phyloP scores from a whole-genome alignment of 1,139 yeast species.

The Hansenula lynferdii region DNA sequence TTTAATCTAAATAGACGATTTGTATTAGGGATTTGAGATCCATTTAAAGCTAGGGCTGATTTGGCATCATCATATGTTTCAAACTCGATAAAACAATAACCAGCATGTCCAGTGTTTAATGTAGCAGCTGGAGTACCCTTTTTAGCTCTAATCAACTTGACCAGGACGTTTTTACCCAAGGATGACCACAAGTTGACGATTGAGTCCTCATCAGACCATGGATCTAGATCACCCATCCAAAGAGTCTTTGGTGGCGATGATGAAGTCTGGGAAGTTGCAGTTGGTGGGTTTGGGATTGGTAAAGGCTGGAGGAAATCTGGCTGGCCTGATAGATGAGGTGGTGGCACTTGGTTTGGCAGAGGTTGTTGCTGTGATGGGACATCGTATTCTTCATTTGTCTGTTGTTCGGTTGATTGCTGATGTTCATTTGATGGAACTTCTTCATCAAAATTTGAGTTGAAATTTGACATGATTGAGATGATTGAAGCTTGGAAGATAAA shows the following conservation, averaged over 20 bases:
- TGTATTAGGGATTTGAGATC: constrained; percentile 60
- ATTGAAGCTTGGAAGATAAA: not conserved
- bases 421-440: not conserved
- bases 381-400: not conserved
- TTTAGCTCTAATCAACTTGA: constrained; percentile 51
- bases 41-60: constrained; percentile 58
- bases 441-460: constrained; percentile 1
- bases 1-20: constrained; percentile 60
- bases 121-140: constrained; percentile 28
- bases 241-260: constrained; percentile 47
- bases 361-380: not conserved
- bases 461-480: not conserved
- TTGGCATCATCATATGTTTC: constrained; percentile 60
- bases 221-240: constrained; percentile 83
- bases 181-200: constrained; percentile 53
- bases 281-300: constrained; percentile 42
- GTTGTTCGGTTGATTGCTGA: not conserved
- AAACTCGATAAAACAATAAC: constrained; percentile 73
- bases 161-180: constrained; percentile 34
- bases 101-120: constrained; percentile 44
- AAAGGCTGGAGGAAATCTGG: constrained; percentile 17
- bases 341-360: too few species aligned
- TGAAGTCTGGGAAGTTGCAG: constrained; percentile 33
- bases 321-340: not conserved
- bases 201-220: constrained; percentile 61